Evolutionary conservation across 2,329 filamentous ascomycete genomes (phyloP), one percentile per base, ranked within the genome.

Genomic region (Elsinoe ampelina): DNA sequence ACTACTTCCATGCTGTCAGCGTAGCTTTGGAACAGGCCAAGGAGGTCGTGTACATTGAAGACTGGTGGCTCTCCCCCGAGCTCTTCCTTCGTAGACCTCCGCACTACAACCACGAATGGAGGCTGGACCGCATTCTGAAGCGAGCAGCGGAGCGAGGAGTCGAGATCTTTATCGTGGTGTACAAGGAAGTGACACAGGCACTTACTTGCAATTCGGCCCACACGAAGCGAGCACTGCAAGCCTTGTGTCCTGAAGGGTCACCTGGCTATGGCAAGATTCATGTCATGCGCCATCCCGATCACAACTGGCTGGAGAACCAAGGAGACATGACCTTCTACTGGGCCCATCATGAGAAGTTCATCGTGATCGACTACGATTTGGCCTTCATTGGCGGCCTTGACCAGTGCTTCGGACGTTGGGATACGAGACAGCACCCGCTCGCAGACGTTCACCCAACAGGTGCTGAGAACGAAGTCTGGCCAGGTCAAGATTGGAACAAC

Each of bases 281-380:
- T 35, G 77, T 95, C 54, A 86, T 95, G 81, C 83, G 92, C 30
- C 92, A 97, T 71, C 92, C 92, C 0, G 92, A 97, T 69, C 92
- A 97, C 73, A 96, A 96, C 62, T 81, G 95, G 2, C 83, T 97
- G 52, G 90, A 96, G 65, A 96, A 96, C 65, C 87, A 86, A 2
- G 87, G 87, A 30, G 92, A 97, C 64, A 95, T 95, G 88, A 96
- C 90, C 0, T 89, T 96, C 66, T 96, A 95, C 74, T 97, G 92
- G 83, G 93, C 93, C 0, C 93, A 98, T 68, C 93, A 98, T 68
- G 93, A 98, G 66, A 98, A 98, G 69, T 95, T 96, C 67, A 87
- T 97, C 56, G 87, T 98, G 15, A 87, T 97, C 55, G 93, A 97
- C 72, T 95, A 95, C 66, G 80, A 84, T 13, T 73, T 92, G 63